Base-by-base conservation (phyloP, 1,139 yeast genomes). In the Chernovozyma sophiae-reginae region DNA sequence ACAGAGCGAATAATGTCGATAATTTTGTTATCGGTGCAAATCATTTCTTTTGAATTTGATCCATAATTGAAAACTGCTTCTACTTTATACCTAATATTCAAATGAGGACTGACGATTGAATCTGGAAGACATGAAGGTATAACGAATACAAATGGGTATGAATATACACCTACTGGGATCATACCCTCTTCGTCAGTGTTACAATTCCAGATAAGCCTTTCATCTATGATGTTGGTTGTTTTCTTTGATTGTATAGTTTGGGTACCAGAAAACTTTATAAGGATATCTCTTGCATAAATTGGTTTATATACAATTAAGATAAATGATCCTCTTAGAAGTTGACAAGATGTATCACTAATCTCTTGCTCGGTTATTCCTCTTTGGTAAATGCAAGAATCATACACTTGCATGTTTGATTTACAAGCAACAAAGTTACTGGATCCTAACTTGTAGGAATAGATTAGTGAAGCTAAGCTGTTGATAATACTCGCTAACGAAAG, bases 81-180 rank as follows among this genome's bases (percentile, higher is more conserved):
- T 14, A 49, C 30, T 14, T 33, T 30, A 38, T 50, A 50, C 11
- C 26, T 28, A 15, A 43, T 37, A 16, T 30, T 34, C 10, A 49
- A 27, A 19, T 45, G 36, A 5, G 33, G 26, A 11, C 48, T 34
- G 4, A 17, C 24, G 20, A 43, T 39, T 8, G 48, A 37, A 11
- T 42, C 48, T 2, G 52, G 52, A 16, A 49, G 31, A 13, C 25
- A 19, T 3, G 45, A 41, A 27, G 45, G 46, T 5, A 48, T 36
- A 13, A 47, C 33, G 32, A 50, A 50, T 8, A 35, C 38, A 25
- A 49, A 50, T 2, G 51, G 47, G 28, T 46, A 48, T 11, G 43
- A 43, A 31, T 50, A 50, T 4, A 45, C 38, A 2, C 52, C 53
- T 2, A 36, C 34, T 11, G 41, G 40, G 8, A 37, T 22, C 6